These are phyloP conservation scores for Triadica sebifera DNA, from an alignment of 345 rosid species.

Conservation along the genomic window DNA sequence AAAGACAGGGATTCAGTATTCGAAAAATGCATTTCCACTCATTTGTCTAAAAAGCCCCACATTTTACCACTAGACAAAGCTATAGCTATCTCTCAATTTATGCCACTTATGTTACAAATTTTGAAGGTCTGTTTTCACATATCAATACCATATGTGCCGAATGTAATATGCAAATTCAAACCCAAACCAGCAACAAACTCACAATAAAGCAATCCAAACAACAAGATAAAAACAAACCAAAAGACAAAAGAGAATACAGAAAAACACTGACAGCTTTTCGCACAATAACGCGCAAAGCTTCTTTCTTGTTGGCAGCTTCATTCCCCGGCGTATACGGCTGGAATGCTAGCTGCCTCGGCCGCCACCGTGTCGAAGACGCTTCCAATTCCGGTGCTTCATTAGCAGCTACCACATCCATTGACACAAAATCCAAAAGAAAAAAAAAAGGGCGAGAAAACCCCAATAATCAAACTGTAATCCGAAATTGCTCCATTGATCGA, in stretches of 20 bases:
- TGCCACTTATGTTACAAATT: constrained; percentile 1
- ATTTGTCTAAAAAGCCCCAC: background rate
- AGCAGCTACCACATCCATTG: constrained; percentile 62
- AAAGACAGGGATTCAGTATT: background rate
- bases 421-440: constrained; percentile 9
- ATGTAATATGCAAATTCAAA: constrained; percentile 16
- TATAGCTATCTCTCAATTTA: constrained; percentile 16
- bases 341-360: constrained; percentile 70
- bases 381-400: constrained; percentile 36
- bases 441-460: constrained; percentile 12
- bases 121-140: constrained; percentile 2
- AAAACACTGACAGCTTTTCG: constrained; percentile 67
- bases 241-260: background rate
- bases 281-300: constrained; percentile 44
- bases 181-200: constrained; percentile 7
- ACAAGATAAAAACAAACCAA: background rate
- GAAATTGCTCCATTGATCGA: constrained; percentile 35
- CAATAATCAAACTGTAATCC: constrained; percentile 36
- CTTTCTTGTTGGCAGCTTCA: constrained; percentile 32
- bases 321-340: constrained; percentile 35
- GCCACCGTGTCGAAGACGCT: constrained; percentile 46
- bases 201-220: background rate
- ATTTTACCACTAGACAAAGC: constrained; percentile 2
- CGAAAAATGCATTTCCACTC: background rate
- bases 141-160: background rate